These are phyloP conservation scores for Durusdinium trenchii DNA, from an alignment of 73 alveolate species.

Conservation along the genomic window DNA sequence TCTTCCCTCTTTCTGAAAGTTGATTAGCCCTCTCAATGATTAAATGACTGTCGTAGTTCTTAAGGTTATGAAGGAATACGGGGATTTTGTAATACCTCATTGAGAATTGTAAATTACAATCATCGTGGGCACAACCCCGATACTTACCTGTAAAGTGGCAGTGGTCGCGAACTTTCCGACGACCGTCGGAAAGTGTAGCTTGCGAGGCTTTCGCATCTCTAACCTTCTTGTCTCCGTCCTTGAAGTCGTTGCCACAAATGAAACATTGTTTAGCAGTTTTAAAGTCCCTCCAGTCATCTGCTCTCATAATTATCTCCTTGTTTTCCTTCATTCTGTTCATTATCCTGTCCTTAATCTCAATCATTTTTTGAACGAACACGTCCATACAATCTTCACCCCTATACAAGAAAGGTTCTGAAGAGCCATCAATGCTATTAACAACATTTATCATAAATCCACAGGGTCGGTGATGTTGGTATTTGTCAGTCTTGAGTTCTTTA, in stretches of 20 bases:
- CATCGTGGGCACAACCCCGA: slow-evolving; percentile 17
- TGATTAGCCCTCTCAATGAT: neutral
- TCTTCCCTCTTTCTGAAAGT: neutral
- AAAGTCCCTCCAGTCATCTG: neutral
- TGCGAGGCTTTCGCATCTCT: too few relatives aligned
- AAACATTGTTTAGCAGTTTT: neutral
- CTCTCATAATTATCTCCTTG: neutral
- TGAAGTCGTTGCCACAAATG: neutral
- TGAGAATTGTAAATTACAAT: slow-evolving; percentile 1
- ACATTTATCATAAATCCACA: slow-evolving; percentile 28
- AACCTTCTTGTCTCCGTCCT: neutral
- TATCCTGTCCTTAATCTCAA: neutral
- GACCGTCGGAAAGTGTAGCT: too few relatives aligned
- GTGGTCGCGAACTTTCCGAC: too few relatives aligned
- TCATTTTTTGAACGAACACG: neutral
- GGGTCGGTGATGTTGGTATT: slow-evolving; percentile 36
- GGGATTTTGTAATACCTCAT: neutral
- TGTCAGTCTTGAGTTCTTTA: slow-evolving; percentile 2
- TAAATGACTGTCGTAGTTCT: neutral
- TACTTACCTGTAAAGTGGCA: slow-evolving; percentile 27
- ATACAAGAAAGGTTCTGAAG: neutral
- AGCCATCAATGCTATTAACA: neutral
- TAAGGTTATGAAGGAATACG: slow-evolving; percentile 18
- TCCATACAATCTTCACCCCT: slow-evolving; percentile 46
- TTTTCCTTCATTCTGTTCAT: neutral